A percentile compares a stretch with the other conserved stretches of the same genome.
These are phyloP conservation scores for Theobroma grandiflorum DNA, from an alignment of 441 rosid genomes.

Conservation along the genomic window DNA sequence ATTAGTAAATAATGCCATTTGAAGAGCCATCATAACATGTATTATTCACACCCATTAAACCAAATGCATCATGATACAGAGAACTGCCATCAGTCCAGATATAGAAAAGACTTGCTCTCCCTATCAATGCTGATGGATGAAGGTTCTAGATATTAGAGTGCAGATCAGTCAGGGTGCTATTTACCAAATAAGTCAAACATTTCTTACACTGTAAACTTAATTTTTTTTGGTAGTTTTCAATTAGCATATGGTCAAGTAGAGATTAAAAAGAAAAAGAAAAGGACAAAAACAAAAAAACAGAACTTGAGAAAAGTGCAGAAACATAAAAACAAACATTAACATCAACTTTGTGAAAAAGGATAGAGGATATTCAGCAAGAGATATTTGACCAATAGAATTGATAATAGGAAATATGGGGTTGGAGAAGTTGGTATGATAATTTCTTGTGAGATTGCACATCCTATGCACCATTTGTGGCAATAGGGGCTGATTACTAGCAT, in stretches of 20 bases:
- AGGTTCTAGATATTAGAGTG: slow-evolving; percentile 9
- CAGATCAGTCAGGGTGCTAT: slow-evolving; percentile 4
- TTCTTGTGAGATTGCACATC: not conserved
- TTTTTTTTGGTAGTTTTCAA: not conserved
- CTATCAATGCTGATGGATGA: not conserved
- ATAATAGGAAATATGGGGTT: not conserved
- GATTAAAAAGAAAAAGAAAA: too few species aligned
- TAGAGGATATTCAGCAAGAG: not conserved
- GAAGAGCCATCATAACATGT: not conserved
- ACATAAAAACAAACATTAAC: not conserved
- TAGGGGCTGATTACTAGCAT: not conserved
- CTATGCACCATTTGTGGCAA: not conserved
- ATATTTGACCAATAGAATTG: not conserved
- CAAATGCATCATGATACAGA: not conserved
- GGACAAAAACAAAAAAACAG: too few species aligned
- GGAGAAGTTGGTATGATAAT: not conserved
- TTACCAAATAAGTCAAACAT: not conserved
- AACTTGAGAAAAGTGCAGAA: not conserved
- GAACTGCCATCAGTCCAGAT: not conserved
- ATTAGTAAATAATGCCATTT: slow-evolving; percentile 6
- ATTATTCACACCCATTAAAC: not conserved
- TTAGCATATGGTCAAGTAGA: not conserved
- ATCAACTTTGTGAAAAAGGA: not conserved
- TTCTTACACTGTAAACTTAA: not conserved
- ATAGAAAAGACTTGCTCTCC: not conserved